Percentiles rank a stretch among this genome's conserved stretches.
phyloP scores from a whole-genome alignment of 169 alveolate genomes.

The Cystoisospora suis region DNA sequence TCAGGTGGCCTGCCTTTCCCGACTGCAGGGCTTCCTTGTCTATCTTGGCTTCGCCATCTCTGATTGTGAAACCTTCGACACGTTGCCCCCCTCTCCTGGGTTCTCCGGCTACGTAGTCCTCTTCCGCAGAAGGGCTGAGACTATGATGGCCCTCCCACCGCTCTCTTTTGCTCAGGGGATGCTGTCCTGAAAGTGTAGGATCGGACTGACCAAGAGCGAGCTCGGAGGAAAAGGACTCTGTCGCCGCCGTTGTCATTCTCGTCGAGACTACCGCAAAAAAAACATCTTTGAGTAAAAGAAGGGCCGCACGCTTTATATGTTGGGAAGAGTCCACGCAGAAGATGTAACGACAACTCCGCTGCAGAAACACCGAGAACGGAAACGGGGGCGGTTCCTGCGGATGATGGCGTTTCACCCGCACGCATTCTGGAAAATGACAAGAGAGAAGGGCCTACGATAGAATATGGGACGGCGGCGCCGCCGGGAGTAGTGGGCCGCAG shows the following conservation, averaged over 20 bases:
- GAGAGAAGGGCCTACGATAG: no score
- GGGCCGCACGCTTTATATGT: slow-evolving; percentile 14
- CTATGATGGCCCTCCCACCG: background rate
- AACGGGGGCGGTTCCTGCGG: no score
- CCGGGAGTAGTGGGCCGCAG: no score
- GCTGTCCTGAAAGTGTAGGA: no score
- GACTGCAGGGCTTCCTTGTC: background rate
- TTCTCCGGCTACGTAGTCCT: no score
- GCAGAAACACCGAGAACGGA: background rate
- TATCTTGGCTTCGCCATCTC: no score
- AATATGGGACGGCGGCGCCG: no score
- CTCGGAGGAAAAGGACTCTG: slow-evolving; percentile 1
- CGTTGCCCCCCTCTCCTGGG: background rate
- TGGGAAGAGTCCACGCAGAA: slow-evolving; percentile 15
- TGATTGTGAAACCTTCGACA: no score
- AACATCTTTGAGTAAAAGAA: background rate
- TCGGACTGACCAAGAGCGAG: no score
- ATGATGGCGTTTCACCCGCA: no score
- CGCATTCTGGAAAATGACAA: no score
- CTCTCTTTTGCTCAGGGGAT: background rate
- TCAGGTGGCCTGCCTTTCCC: background rate
- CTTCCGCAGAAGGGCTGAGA: background rate
- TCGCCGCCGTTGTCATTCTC: no score
- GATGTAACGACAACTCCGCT: background rate
- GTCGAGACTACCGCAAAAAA: background rate